Evolutionary conservation across 2,329 filamentous ascomycete genomes (phyloP).

Genomic region (Cercospora sp.): DNA sequence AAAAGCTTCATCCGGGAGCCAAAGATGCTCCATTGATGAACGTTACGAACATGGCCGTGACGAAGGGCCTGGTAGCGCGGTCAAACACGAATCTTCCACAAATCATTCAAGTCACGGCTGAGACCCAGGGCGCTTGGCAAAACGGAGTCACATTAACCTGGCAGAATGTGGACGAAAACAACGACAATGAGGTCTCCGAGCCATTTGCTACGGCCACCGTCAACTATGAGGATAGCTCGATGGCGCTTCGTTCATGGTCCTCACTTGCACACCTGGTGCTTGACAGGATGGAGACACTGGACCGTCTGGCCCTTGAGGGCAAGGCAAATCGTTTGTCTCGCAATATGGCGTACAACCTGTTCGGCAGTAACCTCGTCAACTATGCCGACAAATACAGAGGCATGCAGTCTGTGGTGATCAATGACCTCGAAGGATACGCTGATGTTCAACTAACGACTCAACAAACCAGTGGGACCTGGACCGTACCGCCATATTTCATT

Average conservation of each 20-base stretch:
- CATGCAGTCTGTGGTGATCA: conserved; percentile 28
- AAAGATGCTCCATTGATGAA: conserved; percentile 35
- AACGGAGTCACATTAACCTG: conserved; percentile 8
- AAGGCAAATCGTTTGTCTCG: conserved; percentile 32
- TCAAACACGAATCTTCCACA: conserved; percentile 7
- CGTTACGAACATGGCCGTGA: conserved; percentile 44
- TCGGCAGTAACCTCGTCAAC: conserved; percentile 21
- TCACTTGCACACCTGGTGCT: conserved; percentile 33
- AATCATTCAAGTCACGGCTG: conserved; percentile 11
- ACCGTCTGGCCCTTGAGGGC: conserved; percentile 30
- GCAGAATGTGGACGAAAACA: conserved; percentile 16
- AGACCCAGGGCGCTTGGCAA: conserved; percentile 5
- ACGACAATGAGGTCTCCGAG: background rate
- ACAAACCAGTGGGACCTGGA: conserved; percentile 18
- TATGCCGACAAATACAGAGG: conserved; percentile 20
- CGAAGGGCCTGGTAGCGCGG: conserved; percentile 27
- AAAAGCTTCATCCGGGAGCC: conserved; percentile 6
- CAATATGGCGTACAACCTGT: conserved; percentile 37
- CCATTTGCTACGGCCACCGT: conserved; percentile 32
- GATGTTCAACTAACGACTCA: conserved; percentile 16
- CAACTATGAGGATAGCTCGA: conserved; percentile 24
- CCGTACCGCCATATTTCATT: conserved; percentile 36
- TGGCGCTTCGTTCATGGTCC: conserved; percentile 33
- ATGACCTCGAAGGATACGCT: conserved; percentile 40
- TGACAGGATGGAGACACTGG: conserved; percentile 33